These are phyloP conservation scores for Sphagnum contortum DNA, from an alignment of 225 moss, liverwort and hornwort species.

Conservation along the genomic window DNA sequence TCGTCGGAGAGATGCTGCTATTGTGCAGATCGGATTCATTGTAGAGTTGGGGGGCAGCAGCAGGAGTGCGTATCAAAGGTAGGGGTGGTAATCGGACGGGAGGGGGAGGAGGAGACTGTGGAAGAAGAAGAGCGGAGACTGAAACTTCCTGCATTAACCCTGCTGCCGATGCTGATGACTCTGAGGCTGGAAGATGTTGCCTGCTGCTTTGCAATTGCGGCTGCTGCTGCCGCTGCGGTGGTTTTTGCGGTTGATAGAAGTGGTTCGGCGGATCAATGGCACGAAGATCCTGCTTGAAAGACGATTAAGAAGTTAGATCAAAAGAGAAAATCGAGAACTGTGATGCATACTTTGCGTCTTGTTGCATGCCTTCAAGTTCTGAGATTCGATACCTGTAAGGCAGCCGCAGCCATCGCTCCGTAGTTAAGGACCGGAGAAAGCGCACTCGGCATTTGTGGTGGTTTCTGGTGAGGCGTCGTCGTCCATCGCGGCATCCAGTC, in stretches of 20 bases:
- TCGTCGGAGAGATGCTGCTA: constrained; percentile 25
- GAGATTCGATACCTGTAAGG: no score
- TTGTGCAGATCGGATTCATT: constrained; percentile 43
- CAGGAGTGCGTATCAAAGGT: constrained; percentile 43
- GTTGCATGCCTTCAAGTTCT: no score
- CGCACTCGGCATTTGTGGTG: no score
- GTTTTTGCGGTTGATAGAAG: constrained; percentile 36
- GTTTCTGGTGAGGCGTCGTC: no score
- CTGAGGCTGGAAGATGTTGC: neutral
- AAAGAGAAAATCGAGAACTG: no score
- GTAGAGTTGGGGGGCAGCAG: constrained; percentile 13
- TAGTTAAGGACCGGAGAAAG: no score
- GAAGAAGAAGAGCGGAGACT: constrained; percentile 8
- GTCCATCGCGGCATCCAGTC: no score
- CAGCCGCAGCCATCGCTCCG: no score
- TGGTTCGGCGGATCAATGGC: constrained; percentile 31
- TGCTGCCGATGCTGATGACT: neutral
- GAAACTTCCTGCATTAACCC: neutral
- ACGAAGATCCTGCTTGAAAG: constrained; percentile 34
- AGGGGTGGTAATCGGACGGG: constrained; percentile 19
- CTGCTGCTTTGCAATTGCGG: neutral
- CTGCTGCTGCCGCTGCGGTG: constrained; percentile 11
- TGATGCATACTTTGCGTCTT: no score
- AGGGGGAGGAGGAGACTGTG: constrained; percentile 16
- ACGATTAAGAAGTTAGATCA: no score